Evolutionary conservation across 768 basidiomycete species (phyloP), one percentile per base, ranked within the genome.

Genomic region (Trametes villosa): DNA sequence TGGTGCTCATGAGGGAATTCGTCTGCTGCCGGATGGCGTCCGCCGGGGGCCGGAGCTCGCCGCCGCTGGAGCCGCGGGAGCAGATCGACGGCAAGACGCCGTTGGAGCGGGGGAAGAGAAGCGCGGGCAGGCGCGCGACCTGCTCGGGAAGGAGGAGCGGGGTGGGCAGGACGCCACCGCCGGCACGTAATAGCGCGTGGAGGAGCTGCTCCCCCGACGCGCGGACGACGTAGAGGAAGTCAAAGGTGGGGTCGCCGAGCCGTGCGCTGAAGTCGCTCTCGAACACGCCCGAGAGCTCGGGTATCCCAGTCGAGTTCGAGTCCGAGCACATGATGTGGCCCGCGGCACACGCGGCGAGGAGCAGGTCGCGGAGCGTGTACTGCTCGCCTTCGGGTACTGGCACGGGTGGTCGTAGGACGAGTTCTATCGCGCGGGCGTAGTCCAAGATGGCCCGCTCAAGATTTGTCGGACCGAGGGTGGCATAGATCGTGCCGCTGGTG

Each of bases 141-240:
- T 78, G 74, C 27, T 78, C 74, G 2, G 82, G 81, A 18, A 77
- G 65, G 44, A 83, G 66, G 26, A 81, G 68, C 22, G 81, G 67
- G 44, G 67, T 75, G 22, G 81, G 82, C 4, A 83, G 68, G 33
- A 74, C 69, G 15, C 77, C 77, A 7, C 74, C 75, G 30, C 71
- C 72, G 22, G 74, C 67, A 36, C 71, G 70, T 13, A 78, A 57
- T 8, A 81, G 63, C 1, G 75, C 67, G 24, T 58, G 66, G 45
- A 76, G 60, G 22, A 81, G 59, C 29, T 67, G 64, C 22, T 74
- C 72, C 3, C 76, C 74, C 7, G 76, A 71, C 22, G 66, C 63
- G 33, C 73, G 73, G 48, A 79, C 74, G 51, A 69, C 67, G 57
- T 70, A 62, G n/a, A 78, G 62, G 22, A 77, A 65, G 55, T 78